Conservation (phyloP, 2,329 filamentous ascomycete species). For the Fusarium siculi region DNA sequence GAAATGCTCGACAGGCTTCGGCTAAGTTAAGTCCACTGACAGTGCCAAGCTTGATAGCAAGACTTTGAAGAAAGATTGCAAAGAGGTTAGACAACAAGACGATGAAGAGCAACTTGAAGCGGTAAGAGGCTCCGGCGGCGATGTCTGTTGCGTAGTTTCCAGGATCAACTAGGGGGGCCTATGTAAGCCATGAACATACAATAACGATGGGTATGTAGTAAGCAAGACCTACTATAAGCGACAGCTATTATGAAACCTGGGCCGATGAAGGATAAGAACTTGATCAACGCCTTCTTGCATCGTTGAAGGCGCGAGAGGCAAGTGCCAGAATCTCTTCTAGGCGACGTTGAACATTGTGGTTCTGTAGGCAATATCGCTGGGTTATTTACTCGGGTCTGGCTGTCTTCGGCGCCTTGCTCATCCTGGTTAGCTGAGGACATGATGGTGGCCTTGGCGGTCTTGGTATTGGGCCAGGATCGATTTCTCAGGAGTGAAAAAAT, state of each 20-base stretch:
- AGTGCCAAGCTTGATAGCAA: slow-evolving; percentile 75
- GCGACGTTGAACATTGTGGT: rapidly evolving
- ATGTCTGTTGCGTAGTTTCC: slow-evolving; percentile 15
- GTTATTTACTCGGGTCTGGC: background rate
- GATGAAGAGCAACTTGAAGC: slow-evolving; percentile 6
- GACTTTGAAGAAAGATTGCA: slow-evolving; percentile 75
- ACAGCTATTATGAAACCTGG: slow-evolving; percentile 13
- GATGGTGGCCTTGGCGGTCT: background rate
- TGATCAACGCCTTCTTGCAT: background rate
- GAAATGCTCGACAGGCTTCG: slow-evolving; percentile 71
- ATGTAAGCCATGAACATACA: background rate
- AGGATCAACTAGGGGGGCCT: background rate
- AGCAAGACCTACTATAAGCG: background rate
- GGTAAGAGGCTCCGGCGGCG: background rate
- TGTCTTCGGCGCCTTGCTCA: background rate
- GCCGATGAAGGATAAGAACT: background rate
- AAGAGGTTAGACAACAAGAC: slow-evolving; percentile 60
- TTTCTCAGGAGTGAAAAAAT: background rate
- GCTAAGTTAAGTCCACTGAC: slow-evolving; percentile 75
- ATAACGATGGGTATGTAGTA: background rate
- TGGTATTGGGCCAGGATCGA: background rate
- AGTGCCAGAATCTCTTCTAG: rapidly evolving
- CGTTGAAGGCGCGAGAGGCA: background rate
- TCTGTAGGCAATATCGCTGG: background rate
- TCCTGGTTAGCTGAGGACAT: background rate